phyloP scores from a whole-genome alignment of 129 eudicot species.

The Lonicera japonica region DNA sequence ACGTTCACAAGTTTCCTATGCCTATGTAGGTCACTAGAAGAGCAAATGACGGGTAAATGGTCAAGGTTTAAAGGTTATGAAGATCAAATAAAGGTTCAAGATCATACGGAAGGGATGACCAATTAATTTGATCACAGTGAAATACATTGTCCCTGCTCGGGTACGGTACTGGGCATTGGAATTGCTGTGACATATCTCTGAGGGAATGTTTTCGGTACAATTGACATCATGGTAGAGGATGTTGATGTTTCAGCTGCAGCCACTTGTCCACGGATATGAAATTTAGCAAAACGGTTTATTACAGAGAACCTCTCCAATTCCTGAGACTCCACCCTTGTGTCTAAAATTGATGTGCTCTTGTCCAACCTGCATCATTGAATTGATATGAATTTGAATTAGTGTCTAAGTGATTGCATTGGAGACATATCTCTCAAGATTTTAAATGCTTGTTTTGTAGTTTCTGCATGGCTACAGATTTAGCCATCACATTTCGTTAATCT shows the following conservation, averaged over 20 bases:
- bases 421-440: too few relatives aligned
- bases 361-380: conserved; percentile 59
- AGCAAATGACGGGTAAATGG: conserved; percentile 10
- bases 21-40: conserved; percentile 11
- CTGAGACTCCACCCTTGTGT: conserved; percentile 42
- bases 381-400: conserved; percentile 1
- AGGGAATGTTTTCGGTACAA: conserved; percentile 20
- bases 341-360: conserved; percentile 36
- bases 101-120: neutral
- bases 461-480: too few relatives aligned
- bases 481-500: too few relatives aligned
- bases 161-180: conserved; percentile 52
- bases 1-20: neutral
- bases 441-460: too few relatives aligned
- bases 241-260: conserved; percentile 27
- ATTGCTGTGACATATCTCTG: conserved; percentile 47
- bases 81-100: too few relatives aligned
- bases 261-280: conserved; percentile 36
- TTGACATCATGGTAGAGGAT: conserved; percentile 25
- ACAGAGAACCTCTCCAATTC: conserved; percentile 59
- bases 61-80: neutral
- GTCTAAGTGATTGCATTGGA: neutral
- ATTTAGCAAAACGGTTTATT: conserved; percentile 66
- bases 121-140: conserved; percentile 31
- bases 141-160: conserved; percentile 53